Evolutionary conservation across 805 yeast species (phyloP).

Genomic region (Kluyveromyces aestuarii): DNA sequence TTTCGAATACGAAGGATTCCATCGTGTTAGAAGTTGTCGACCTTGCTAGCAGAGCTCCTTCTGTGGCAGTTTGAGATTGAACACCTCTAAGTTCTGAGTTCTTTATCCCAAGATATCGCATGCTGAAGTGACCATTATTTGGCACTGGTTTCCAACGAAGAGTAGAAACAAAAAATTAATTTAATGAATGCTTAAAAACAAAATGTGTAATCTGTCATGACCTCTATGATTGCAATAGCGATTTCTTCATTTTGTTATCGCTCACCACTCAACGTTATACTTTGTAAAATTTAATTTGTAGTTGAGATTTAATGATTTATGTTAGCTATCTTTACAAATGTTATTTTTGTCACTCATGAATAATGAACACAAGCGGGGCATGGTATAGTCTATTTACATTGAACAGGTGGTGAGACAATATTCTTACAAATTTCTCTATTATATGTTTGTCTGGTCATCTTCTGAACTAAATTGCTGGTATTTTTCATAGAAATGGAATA

Average conservation of each 20-base stretch:
- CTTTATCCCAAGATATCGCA: neutral
- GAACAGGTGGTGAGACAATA: neutral
- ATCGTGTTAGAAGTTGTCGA: slow-evolving; percentile 10
- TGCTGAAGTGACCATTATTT: too few relatives aligned
- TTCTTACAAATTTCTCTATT: neutral
- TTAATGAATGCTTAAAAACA: too few relatives aligned
- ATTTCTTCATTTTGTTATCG: too few relatives aligned
- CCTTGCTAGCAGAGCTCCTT: slow-evolving; percentile 2
- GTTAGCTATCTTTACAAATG: neutral
- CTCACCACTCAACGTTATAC: neutral
- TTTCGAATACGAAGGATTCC: slow-evolving; percentile 8
- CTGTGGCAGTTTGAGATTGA: neutral
- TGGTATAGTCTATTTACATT: neutral
- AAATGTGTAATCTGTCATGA: neutral
- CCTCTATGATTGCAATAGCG: neutral
- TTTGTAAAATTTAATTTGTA: neutral
- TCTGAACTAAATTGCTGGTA: slow-evolving; percentile 11
- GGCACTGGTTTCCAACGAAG: too few relatives aligned
- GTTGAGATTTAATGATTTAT: neutral
- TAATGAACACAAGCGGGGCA: neutral
- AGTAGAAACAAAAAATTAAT: too few relatives aligned
- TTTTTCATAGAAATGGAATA: slow-evolving; percentile 61
- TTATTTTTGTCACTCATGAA: neutral
- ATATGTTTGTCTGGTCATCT: neutral
- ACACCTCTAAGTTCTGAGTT: neutral